Base-by-base conservation (phyloP, 73 alveolate genomes). In the Breviolum minutum region DNA sequence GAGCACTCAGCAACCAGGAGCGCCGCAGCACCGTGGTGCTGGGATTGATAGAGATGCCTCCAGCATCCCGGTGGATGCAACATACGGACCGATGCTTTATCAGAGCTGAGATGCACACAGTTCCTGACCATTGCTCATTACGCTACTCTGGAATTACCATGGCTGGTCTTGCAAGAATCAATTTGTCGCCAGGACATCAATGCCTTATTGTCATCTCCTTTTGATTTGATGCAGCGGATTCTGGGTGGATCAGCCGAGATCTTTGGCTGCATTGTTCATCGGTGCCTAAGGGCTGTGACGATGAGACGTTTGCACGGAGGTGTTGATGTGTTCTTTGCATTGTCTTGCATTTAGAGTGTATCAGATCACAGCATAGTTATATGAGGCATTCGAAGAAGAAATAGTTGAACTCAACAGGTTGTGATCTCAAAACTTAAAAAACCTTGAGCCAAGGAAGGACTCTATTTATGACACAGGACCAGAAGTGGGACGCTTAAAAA, bases 381-480 rank as follows among this genome's bases (percentile, higher is more conserved):
- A n/a, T n/a, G n/a, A 40, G 54, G 3, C 54, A 40, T 40, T 0
- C 3, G 0, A 40, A 40, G 54, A 40, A 40, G 54, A 40, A 40
- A 40, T 40, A 40, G 54, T 0, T 40, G 54, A 40, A 40, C 54
- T 40, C 54, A 40, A 40, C 54, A 40, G 54, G 54, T 40, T 40
- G 0, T 40, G 54, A 40, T 40, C 54, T 40, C 54, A 40, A 40
- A 40, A 40, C 54, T 40, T 40, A 40, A 40, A 40, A 40, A 40
- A 40, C 54, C 54, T 40, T n/a, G 77, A 10, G 12, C 87, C 87
- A n/a, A 90, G 96, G 96, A 69, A 64, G 63, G 96, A 90, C 64
- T 90, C 96, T 63, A 71, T 90, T 87, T 90, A 90, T 87, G 96
- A 90, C 87, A 90, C 96, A 16, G 96, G 96, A 48, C 96, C 96